These are phyloP conservation scores for Physcomitrellopsis africana DNA, from an alignment of 225 moss, liverwort and hornwort species.

Conservation along the genomic window DNA sequence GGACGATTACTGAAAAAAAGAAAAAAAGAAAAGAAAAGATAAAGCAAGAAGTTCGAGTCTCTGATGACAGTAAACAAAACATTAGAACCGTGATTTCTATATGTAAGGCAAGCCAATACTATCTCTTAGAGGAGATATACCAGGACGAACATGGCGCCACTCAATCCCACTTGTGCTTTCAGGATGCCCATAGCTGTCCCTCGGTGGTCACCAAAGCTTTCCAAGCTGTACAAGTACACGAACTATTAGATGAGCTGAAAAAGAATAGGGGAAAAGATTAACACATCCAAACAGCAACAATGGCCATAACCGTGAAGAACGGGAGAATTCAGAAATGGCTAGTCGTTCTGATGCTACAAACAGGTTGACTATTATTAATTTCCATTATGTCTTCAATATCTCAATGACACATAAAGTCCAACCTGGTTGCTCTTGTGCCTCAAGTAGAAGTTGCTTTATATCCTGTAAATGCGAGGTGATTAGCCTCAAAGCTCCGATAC, in stretches of 20 bases:
- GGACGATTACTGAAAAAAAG: too few species aligned
- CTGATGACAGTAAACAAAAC: too few species aligned
- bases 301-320: background rate
- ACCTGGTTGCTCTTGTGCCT: background rate
- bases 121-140: slow-evolving; percentile 35
- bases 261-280: background rate
- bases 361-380: background rate
- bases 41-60: too few species aligned
- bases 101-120: background rate
- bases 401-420: background rate
- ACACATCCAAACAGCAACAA: slow-evolving; percentile 15
- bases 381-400: background rate
- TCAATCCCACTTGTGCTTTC: slow-evolving; percentile 71
- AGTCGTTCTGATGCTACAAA: slow-evolving; percentile 1
- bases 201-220: slow-evolving; percentile 63
- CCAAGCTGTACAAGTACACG: slow-evolving; percentile 42
- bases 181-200: slow-evolving; percentile 66
- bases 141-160: slow-evolving; percentile 70
- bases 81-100: too few species aligned
- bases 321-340: background rate
- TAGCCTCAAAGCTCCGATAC: background rate
- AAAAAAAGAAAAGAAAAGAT: too few species aligned
- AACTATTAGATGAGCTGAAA: background rate
- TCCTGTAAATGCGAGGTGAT: background rate
- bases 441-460: background rate